Percentiles rank a stretch among this genome's conserved stretches.
Evolutionary conservation across 2,329 filamentous ascomycete species (phyloP).

Genomic region (Stachybotrys echinatus): DNA sequence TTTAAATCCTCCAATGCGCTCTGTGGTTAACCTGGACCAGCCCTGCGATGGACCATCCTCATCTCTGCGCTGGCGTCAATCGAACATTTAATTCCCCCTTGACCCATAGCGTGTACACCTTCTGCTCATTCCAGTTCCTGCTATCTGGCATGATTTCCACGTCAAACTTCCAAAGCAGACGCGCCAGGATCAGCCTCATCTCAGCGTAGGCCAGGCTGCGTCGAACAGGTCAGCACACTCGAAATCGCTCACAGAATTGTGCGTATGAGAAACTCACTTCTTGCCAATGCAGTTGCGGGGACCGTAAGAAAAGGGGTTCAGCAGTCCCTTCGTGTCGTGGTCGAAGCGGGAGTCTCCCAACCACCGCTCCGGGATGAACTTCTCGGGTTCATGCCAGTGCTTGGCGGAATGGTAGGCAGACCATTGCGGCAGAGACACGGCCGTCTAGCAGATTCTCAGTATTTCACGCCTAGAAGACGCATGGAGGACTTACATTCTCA

Average conservation of each 20-base stretch:
- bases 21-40: no score
- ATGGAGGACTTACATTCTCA: background rate
- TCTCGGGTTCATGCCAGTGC: conserved; percentile 36
- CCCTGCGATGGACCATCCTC: no score
- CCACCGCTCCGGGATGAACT: conserved; percentile 42
- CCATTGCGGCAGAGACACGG: conserved; percentile 35
- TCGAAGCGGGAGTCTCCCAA: conserved; percentile 27
- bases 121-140: conserved; percentile 8
- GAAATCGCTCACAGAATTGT: background rate
- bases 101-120: conserved; percentile 6
- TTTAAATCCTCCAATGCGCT: no score
- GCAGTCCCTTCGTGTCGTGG: conserved; percentile 29
- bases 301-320: conserved; percentile 41
- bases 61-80: background rate
- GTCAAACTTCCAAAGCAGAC: conserved; percentile 43
- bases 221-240: background rate
- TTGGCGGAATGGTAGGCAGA: conserved; percentile 30
- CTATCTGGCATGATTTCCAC: conserved; percentile 22
- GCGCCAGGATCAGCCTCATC: conserved; percentile 41
- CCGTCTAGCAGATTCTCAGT: conserved; percentile 20
- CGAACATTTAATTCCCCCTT: background rate
- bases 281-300: conserved; percentile 43
- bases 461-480: background rate
- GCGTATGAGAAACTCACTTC: conserved; percentile 29
- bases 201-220: conserved; percentile 41